Percentiles rank a stretch among this genome's conserved stretches.
Conservation (phyloP, 805 yeast genomes). For the Myxozyma neglecta region DNA sequence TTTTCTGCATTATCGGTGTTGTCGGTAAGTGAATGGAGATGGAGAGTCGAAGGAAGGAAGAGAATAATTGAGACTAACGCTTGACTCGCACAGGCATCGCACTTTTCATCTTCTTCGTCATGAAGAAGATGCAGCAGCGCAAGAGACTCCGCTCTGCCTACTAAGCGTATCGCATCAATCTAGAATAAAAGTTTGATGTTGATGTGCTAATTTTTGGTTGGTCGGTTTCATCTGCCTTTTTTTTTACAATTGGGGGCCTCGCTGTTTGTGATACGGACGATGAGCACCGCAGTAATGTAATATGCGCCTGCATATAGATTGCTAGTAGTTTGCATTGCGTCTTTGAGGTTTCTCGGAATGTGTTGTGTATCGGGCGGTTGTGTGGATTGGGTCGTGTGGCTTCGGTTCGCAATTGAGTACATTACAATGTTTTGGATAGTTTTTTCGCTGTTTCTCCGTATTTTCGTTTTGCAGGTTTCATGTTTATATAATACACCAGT, state of each 20-base stretch:
- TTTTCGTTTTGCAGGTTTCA: background rate
- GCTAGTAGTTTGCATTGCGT: no score
- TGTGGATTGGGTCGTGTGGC: no score
- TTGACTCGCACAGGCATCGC: slow-evolving; percentile 40
- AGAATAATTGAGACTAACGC: slow-evolving; percentile 38
- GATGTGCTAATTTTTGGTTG: background rate
- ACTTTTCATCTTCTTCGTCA: slow-evolving; percentile 43
- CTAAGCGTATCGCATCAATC: slow-evolving; percentile 13
- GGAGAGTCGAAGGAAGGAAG: background rate
- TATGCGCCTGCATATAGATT: no score
- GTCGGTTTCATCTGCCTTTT: background rate
- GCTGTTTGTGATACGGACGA: no score
- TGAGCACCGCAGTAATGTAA: no score
- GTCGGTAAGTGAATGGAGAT: slow-evolving; percentile 38
- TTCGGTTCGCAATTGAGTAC: background rate
- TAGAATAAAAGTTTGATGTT: background rate
- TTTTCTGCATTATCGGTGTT: slow-evolving; percentile 48
- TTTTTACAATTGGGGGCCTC: background rate
- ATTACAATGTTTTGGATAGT: background rate
- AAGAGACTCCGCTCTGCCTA: slow-evolving; percentile 37
- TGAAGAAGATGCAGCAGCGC: slow-evolving; percentile 47
- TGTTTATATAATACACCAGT: background rate
- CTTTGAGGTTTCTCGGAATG: no score
- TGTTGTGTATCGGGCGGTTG: no score
- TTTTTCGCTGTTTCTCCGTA: background rate